Percentiles rank a stretch among this genome's conserved stretches.
Conservation (phyloP, 1,284 basidiomycete genomes). For the Amylostereum areolatum region DNA sequence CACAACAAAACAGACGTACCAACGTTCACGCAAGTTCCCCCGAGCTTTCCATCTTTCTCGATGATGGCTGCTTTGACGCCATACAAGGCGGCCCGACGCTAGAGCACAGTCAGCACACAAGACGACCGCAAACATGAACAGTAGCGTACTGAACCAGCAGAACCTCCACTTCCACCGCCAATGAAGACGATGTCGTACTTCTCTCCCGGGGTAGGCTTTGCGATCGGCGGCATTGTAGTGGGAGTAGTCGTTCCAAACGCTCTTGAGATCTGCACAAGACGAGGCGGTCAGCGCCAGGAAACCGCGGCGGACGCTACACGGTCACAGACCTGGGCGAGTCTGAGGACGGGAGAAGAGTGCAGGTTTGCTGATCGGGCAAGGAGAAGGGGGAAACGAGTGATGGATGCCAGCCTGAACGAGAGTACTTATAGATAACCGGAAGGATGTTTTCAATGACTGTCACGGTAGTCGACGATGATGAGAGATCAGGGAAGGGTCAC, state of each 20-base stretch:
- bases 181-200: conserved; percentile 80
- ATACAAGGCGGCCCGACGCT: conserved; percentile 89
- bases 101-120: neutral
- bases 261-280: conserved; percentile 40
- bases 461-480: too few species aligned
- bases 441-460: too few species aligned
- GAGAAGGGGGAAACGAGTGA: neutral
- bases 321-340: conserved; percentile 24
- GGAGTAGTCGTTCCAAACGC: conserved; percentile 33
- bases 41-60: conserved; percentile 73
- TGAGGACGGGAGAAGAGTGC: conserved; percentile 8
- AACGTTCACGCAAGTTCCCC: conserved; percentile 96
- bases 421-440: too few species aligned
- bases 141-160: conserved; percentile 62
- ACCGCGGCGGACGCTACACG: neutral
- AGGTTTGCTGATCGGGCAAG: conserved; percentile 5
- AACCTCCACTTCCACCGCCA: conserved; percentile 82
- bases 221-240: conserved; percentile 62
- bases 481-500: too few species aligned
- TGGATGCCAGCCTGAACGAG: conserved; percentile 12
- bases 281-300: neutral
- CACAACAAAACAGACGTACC: conserved; percentile 42
- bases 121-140: conserved; percentile 3
- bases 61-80: conserved; percentile 92
- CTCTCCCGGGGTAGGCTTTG: conserved; percentile 48